Evolutionary conservation across 2,329 filamentous ascomycete species (phyloP).

Genomic region (Ascochyta viciae-villosae): DNA sequence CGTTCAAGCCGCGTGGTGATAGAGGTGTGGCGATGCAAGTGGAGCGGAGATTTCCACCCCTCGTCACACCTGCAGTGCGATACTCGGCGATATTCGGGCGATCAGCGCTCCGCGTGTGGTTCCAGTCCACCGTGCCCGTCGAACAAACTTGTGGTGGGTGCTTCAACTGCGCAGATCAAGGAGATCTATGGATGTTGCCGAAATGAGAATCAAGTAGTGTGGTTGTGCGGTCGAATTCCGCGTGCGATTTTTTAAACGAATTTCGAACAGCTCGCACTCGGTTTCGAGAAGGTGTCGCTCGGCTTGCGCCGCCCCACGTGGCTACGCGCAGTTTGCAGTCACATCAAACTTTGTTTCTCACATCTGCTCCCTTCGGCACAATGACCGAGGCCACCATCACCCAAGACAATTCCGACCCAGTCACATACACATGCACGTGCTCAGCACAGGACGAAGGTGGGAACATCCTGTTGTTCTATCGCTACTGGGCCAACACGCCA

Average conservation of each 20-base stretch:
- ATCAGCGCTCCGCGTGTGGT: conserved; percentile 1
- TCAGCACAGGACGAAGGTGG: conserved; percentile 20
- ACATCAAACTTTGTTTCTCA: neutral
- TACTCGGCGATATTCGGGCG: conserved; percentile 4
- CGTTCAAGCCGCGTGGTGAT: neutral
- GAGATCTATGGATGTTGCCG: conserved; percentile 6
- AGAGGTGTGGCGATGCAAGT: neutral
- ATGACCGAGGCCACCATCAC: neutral
- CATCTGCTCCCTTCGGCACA: neutral
- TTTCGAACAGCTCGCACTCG: neutral
- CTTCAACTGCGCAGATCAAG: conserved; percentile 7
- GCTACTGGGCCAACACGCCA: conserved; percentile 31
- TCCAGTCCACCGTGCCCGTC: neutral
- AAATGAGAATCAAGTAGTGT: neutral
- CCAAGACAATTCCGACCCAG: conserved; percentile 24
- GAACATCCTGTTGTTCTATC: conserved; percentile 31
- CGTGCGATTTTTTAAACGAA: neutral
- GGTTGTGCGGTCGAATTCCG: conserved; percentile 1
- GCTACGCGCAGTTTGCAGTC: neutral
- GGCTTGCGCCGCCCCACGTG: neutral
- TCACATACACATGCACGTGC: conserved; percentile 29
- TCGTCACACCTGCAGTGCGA: neutral
- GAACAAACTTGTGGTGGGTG: conserved; percentile 14
- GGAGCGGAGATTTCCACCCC: neutral
- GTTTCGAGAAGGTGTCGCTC: neutral